Percentiles rank a stretch among this genome's conserved stretches.
Evolutionary conservation across 2,329 filamentous ascomycete species (phyloP).

Genomic region (Colletotrichum tofieldiae): DNA sequence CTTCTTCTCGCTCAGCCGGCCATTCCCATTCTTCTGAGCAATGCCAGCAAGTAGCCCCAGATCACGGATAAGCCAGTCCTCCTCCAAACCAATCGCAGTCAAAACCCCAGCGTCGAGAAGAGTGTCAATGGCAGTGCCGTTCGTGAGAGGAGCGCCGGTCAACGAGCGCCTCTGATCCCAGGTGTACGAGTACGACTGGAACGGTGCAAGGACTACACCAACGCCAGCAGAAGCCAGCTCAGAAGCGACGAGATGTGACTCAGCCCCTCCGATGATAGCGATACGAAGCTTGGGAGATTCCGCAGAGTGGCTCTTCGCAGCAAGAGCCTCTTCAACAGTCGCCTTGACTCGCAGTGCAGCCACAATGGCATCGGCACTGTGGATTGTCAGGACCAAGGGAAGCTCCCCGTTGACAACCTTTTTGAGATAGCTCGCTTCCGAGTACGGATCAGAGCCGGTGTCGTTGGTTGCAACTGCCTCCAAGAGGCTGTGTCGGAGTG

Average conservation of each 20-base stretch:
- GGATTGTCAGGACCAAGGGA: conserved; percentile 71
- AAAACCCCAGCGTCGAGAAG: conserved; percentile 73
- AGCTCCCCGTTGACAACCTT: conserved; percentile 69
- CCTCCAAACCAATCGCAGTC: conserved; percentile 71
- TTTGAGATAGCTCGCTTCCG: conserved; percentile 66
- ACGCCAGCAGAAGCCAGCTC: conserved; percentile 71
- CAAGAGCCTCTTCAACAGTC: conserved; percentile 64
- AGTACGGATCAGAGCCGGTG: conserved; percentile 58
- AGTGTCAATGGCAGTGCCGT: conserved; percentile 73
- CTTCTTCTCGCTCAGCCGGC: conserved; percentile 66
- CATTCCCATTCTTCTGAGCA: conserved; percentile 70
- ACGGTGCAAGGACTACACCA: conserved; percentile 73
- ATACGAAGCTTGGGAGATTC: conserved; percentile 60
- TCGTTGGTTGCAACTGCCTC: conserved; percentile 61
- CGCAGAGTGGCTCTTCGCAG: conserved; percentile 40
- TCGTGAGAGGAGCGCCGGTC: conserved; percentile 76
- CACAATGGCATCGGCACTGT: conserved; percentile 76
- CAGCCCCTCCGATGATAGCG: conserved; percentile 74
- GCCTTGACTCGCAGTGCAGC: conserved; percentile 72
- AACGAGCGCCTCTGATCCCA: conserved; percentile 77
- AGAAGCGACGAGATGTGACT: conserved; percentile 72
- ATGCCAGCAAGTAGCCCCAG: conserved; percentile 73
- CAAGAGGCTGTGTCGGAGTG: conserved; percentile 68
- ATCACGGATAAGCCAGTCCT: conserved; percentile 75
- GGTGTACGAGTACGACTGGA: conserved; percentile 66